These are phyloP conservation scores for Komagataella kurtzmanii DNA, from an alignment of 805 yeast genomes.

Conservation along the genomic window DNA sequence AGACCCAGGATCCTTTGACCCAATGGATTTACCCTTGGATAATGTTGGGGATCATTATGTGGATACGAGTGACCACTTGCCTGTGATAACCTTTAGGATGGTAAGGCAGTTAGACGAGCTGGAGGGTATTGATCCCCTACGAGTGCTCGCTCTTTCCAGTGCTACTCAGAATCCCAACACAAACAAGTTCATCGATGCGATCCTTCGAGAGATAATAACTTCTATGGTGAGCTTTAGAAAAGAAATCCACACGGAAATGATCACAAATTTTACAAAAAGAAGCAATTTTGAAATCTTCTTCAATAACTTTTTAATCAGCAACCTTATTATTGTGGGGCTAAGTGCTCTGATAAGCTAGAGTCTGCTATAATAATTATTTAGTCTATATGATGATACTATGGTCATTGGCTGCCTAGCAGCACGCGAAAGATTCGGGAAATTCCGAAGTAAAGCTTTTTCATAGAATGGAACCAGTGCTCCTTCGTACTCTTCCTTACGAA, in stretches of 20 bases:
- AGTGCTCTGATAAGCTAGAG: slow-evolving; percentile 20
- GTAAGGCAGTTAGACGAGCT: slow-evolving; percentile 31
- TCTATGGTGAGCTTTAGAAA: slow-evolving; percentile 16
- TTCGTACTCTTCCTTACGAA: not conserved
- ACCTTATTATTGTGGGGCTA: slow-evolving; percentile 21
- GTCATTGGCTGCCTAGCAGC: too few relatives aligned
- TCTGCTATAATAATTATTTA: slow-evolving; percentile 8
- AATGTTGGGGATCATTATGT: slow-evolving; percentile 3
- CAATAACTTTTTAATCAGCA: slow-evolving; percentile 24
- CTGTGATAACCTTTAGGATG: slow-evolving; percentile 26
- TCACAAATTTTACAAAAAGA: slow-evolving; percentile 16
- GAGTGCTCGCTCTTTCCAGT: not conserved
- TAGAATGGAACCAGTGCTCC: too few relatives aligned
- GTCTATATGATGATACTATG: slow-evolving; percentile 5
- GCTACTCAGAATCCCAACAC: slow-evolving; percentile 9
- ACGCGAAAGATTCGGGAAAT: too few relatives aligned
- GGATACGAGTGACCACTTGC: slow-evolving; percentile 15
- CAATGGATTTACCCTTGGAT: not conserved
- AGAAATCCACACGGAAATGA: slow-evolving; percentile 16
- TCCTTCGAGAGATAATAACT: slow-evolving; percentile 15
- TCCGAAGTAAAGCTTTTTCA: too few relatives aligned
- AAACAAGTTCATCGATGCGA: slow-evolving; percentile 15
- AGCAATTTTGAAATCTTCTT: slow-evolving; percentile 19
- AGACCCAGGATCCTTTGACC: not conserved
- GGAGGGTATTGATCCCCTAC: slow-evolving; percentile 17